Evolutionary conservation across 1,284 basidiomycete species (phyloP), one percentile per base, ranked within the genome.

Genomic region (Hypsizygus ulmarius): DNA sequence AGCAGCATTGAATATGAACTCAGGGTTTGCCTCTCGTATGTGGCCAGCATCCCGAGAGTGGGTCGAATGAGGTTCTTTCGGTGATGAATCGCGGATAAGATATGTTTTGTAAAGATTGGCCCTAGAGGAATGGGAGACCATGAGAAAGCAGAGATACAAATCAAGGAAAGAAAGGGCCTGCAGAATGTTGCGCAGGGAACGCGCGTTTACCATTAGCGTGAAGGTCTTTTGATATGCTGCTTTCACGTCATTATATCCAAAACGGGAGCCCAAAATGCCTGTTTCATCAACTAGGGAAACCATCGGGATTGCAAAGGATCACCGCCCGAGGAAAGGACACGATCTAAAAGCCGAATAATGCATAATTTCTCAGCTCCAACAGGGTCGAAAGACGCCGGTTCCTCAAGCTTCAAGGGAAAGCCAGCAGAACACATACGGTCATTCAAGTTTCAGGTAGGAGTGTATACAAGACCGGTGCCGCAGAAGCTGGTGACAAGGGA

Each of bases 221-320:
- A 50, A 49, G 45, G 41, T 47, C 40, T 48, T 37, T 49, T 56
- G 54, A 58, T 56, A 58, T 42, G 47, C 38, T 50, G 38, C 36
- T 49, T 55, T 57, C 54, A 55, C 56, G 51, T 57, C 53, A 57
- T 50, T 47, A 45, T 44, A 49, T 48, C 43, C 50, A 32, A 30
- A 43, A 37, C 34, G 35, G 39, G 52, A 28, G 47, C 27, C 12
- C 33, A 16, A 44, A 49, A 47, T 47, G 39, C 55, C 49, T 33
- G 15, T 44, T 46, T 48, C 25, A 29, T 40, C 25, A 15, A 12
- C 30, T 28, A 32, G 48, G 40, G 41, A 37, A 51, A 39, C 43
- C 43, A 46, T 49, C 49, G 47, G 49, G 27, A 36, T 21, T 34
- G 43, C 10, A 38, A 29, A 28, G 35, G 43, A 48, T 48, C 38